Evolutionary conservation across 2,329 filamentous ascomycete species (phyloP), one percentile per base, ranked within the genome.

Genomic region (Aureobasidium sp.): DNA sequence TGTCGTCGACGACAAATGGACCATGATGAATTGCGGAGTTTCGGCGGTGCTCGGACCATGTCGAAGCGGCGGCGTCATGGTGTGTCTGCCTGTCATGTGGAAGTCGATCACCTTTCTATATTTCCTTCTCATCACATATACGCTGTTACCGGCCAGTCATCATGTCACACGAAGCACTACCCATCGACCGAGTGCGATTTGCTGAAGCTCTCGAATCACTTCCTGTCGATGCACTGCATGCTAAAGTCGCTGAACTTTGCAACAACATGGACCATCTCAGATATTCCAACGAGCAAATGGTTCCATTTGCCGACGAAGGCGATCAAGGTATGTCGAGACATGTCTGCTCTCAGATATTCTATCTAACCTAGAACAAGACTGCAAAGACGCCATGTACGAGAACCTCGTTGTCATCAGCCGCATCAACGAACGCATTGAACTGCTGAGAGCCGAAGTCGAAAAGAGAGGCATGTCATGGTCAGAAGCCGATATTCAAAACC

Each of bases 191-290:
- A 7, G 62, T 61, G 5, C 65, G 66, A 62, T 75, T 75, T 64
- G 69, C 70, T 69, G 77, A 79, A 64, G 89, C 89, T 29, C 80
- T 92, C 66, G 78, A 81, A 66, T 82, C 86, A 63, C 84, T 92
- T 61, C 83, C 87, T 44, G 72, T 86, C 66, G 80, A 82, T 64
- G 81, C 81, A 62, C 85, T 92, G 7, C 85, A 88, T 74, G 80
- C 88, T 74, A 91, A 91, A 75, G 83, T 87, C 63, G 82, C 88
- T 70, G 89, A 92, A 73, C 80, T 92, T 64, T 84, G 83, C 71
- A 91, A 91, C 80, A 84, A 81, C 67, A 86, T 91, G 70, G 80
- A 82, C 29, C 88, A 92, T 73, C 84, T 92, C 30, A 82, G 86
- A 68, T 85, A 85, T 72, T 89, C 85, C 65, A 92, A 91, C 76